Percentiles rank a stretch among this genome's conserved stretches.
Conservation (phyloP, 306 rosid genomes). For the Cucurbita argyrosperma region DNA sequence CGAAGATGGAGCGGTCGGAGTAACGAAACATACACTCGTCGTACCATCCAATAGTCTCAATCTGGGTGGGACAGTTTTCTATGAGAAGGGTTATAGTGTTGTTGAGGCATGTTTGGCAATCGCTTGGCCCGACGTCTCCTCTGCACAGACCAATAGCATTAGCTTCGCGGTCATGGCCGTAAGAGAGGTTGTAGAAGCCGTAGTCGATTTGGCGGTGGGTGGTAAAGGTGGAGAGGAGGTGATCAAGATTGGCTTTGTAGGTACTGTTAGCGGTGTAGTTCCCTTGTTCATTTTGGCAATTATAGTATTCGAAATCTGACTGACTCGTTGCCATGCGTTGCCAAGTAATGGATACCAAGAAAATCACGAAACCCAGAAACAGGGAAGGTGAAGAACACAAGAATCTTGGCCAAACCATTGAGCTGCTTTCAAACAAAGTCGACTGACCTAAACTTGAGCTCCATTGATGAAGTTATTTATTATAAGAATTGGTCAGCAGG, state of each 20-base stretch:
- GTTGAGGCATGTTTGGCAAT: background rate
- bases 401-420: background rate
- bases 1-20: background rate
- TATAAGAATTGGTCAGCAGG: too few relatives aligned
- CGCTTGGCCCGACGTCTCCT: background rate
- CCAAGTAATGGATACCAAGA: background rate
- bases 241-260: conserved; percentile 29
- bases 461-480: too few relatives aligned
- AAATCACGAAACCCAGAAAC: too few relatives aligned
- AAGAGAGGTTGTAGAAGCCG: conserved; percentile 27
- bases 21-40: background rate
- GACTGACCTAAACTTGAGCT: too few relatives aligned
- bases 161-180: conserved; percentile 2
- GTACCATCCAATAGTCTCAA: background rate
- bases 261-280: conserved; percentile 19
- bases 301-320: background rate
- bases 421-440: too few relatives aligned
- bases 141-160: background rate
- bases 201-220: background rate
- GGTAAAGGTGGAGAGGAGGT: conserved; percentile 29
- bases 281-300: background rate
- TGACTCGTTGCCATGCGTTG: background rate
- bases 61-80: background rate
- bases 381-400: background rate
- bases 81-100: background rate